Conservation (phyloP, 768 basidiomycete genomes). For the Tylopilus rubrobrunneus region DNA sequence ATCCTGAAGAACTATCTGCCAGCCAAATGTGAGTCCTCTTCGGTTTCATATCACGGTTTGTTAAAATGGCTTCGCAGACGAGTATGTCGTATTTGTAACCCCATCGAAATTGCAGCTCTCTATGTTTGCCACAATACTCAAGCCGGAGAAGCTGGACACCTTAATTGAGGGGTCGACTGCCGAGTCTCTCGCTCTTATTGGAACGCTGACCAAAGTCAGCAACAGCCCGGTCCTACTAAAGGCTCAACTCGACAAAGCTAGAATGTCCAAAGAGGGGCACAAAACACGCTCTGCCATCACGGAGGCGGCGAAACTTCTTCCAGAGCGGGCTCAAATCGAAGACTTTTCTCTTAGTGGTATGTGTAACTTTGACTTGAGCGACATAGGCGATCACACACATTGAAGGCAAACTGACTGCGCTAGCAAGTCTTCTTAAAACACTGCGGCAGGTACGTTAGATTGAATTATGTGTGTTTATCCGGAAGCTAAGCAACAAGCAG, state of each 20-base stretch:
- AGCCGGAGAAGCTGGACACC: slow-evolving; percentile 63
- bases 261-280: slow-evolving; percentile 37
- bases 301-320: slow-evolving; percentile 62
- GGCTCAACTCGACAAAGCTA: slow-evolving; percentile 66
- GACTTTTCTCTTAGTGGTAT: slow-evolving; percentile 81
- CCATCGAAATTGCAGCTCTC: slow-evolving; percentile 80
- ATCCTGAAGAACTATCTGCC: slow-evolving; percentile 83
- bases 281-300: slow-evolving; percentile 48
- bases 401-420: slow-evolving; percentile 68
- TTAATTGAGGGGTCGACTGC: slow-evolving; percentile 69
- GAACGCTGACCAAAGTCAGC: slow-evolving; percentile 82
- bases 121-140: slow-evolving; percentile 75
- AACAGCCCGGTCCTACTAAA: slow-evolving; percentile 88
- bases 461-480: neutral
- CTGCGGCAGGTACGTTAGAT: slow-evolving; percentile 49
- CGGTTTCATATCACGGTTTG: neutral
- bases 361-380: slow-evolving; percentile 9
- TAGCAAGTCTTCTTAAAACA: slow-evolving; percentile 58
- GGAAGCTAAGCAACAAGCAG: slow-evolving; percentile 32
- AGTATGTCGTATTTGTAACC: slow-evolving; percentile 96
- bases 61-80: slow-evolving; percentile 49
- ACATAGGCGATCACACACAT: slow-evolving; percentile 5
- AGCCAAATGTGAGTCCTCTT: slow-evolving; percentile 69
- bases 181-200: slow-evolving; percentile 77
- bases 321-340: slow-evolving; percentile 53